Conservation (phyloP, 1,284 basidiomycete species). For the Leucoagaricus sp. region DNA sequence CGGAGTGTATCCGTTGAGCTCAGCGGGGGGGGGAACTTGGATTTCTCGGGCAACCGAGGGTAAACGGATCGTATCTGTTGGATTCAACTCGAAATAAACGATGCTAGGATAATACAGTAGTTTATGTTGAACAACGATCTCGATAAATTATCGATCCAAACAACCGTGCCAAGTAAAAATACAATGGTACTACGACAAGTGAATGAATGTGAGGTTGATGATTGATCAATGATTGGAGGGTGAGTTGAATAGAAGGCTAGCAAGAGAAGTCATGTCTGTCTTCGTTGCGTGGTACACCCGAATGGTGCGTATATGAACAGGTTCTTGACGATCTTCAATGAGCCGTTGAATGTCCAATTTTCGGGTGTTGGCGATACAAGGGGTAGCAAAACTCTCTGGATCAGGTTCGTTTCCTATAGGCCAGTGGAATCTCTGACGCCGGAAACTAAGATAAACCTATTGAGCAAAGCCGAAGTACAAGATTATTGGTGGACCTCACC, state of each 20-base stretch:
- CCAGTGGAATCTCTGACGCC: conserved; percentile 62
- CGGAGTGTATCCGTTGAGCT: too few relatives aligned
- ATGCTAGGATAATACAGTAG: too few relatives aligned
- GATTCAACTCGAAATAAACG: too few relatives aligned
- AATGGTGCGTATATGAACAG: conserved; percentile 56
- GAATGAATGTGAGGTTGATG: not conserved
- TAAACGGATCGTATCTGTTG: too few relatives aligned
- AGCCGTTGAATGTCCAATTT: conserved; percentile 13
- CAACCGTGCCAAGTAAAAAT: not conserved
- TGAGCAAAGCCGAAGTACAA: conserved; percentile 1
- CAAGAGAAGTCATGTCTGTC: conserved; percentile 18
- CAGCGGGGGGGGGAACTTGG: too few relatives aligned
- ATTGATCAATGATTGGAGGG: not conserved
- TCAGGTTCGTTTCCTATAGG: conserved; percentile 8
- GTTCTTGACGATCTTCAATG: conserved; percentile 31
- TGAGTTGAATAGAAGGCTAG: conserved; percentile 8
- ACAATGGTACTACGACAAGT: not conserved
- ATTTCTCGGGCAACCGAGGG: too few relatives aligned
- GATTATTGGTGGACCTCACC: conserved; percentile 39
- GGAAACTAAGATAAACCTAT: conserved; percentile 45
- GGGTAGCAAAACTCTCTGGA: conserved; percentile 15
- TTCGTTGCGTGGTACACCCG: conserved; percentile 56
- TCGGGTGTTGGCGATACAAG: conserved; percentile 17
- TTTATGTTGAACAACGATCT: too few relatives aligned
- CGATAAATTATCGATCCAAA: not conserved